Conservation (phyloP, 2,329 filamentous ascomycete genomes). For the Elsinoe fawcettii region DNA sequence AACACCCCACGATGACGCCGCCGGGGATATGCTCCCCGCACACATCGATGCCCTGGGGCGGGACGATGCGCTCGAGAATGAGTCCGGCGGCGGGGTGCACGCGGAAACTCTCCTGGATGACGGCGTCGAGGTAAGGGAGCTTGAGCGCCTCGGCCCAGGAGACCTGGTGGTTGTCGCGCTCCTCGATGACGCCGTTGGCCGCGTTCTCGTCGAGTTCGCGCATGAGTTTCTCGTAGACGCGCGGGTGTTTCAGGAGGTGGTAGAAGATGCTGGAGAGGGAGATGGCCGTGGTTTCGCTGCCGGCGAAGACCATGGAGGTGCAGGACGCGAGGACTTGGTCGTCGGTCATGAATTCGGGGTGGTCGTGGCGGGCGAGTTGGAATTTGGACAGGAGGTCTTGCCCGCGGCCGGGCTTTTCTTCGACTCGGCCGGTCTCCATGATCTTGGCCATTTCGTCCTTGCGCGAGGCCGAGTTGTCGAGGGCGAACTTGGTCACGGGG, state of each 20-base stretch:
- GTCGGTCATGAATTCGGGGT: conserved; percentile 65
- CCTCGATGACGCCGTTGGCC: conserved; percentile 39
- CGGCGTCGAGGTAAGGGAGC: conserved; percentile 68
- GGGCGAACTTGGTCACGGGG: conserved; percentile 64
- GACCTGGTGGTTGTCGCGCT: conserved; percentile 48
- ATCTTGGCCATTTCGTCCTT: conserved; percentile 46
- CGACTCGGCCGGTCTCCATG: conserved; percentile 32
- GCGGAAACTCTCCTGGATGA: conserved; percentile 70
- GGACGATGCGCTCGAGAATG: conserved; percentile 65
- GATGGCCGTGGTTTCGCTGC: conserved; percentile 74
- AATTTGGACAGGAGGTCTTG: conserved; percentile 65
- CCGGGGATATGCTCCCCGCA: conserved; percentile 55
- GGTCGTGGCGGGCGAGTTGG: conserved; percentile 57
- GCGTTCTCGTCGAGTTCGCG: conserved; percentile 56
- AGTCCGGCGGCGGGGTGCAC: conserved; percentile 67
- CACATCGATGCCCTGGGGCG: conserved; percentile 55
- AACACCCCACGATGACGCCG: conserved; percentile 67
- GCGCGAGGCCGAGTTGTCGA: conserved; percentile 58
- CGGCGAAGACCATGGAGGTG: conserved; percentile 64
- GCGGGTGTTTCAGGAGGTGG: conserved; percentile 58
- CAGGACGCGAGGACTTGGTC: conserved; percentile 62
- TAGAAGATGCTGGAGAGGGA: conserved; percentile 65
- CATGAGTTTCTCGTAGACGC: conserved; percentile 48
- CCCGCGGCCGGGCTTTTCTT: conserved; percentile 33
- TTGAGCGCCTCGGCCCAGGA: conserved; percentile 62